Percentiles rank a stretch among this genome's conserved stretches.
Conservation (phyloP, 306 rosid genomes). For the Pyrus betulifolia region DNA sequence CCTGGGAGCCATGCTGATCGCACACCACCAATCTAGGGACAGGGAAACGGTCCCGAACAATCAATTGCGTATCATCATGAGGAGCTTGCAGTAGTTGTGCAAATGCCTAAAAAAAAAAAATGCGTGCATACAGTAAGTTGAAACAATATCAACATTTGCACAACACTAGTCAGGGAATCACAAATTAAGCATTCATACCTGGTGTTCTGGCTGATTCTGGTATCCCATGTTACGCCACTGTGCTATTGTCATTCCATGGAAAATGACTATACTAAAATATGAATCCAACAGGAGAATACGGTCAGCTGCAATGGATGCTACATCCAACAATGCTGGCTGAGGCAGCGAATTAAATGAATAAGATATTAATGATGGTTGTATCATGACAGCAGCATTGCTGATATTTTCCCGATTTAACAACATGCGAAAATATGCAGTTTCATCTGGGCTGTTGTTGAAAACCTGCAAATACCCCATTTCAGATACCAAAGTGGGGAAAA, state of each 20-base stretch:
- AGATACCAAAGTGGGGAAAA: constrained; percentile 1
- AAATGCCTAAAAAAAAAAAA: constrained; percentile 56
- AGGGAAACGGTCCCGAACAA: constrained; percentile 76
- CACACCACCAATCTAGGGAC: constrained; percentile 95
- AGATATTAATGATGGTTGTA: constrained; percentile 82
- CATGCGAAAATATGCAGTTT: constrained; percentile 95
- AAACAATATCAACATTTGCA: neutral
- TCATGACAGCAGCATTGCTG: constrained; percentile 94
- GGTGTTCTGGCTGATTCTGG: constrained; percentile 82
- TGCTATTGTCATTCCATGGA: constrained; percentile 97
- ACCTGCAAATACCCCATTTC: constrained; percentile 50
- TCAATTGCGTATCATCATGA: constrained; percentile 57
- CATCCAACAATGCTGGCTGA: constrained; percentile 86
- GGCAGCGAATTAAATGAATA: constrained; percentile 88
- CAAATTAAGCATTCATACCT: constrained; percentile 37
- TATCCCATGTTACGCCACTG: constrained; percentile 99
- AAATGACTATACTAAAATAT: constrained; percentile 81
- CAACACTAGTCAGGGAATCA: neutral
- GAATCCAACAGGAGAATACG: constrained; percentile 87
- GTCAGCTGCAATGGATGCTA: constrained; percentile 85
- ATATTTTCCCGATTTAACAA: constrained; percentile 86
- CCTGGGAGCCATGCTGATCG: constrained; percentile 99
- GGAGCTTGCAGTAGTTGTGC: constrained; percentile 79
- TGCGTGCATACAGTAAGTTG: too few species aligned
- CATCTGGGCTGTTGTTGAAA: constrained; percentile 98